Evolutionary conservation across 2,329 filamentous ascomycete genomes (phyloP).

Genomic region (Colletotrichum tropicale): DNA sequence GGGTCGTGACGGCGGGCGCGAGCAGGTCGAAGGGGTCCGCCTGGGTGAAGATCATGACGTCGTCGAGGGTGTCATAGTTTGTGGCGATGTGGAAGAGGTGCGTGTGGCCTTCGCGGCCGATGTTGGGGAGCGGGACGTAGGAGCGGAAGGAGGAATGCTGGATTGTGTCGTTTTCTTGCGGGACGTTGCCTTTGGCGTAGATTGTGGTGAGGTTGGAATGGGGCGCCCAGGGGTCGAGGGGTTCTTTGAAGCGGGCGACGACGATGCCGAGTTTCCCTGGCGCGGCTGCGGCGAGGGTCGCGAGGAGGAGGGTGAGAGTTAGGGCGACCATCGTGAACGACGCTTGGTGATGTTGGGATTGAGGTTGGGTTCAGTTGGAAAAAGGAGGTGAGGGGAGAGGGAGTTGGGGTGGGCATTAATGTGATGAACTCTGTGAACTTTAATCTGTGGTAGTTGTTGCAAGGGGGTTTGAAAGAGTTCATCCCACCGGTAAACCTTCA

Average conservation of each 20-base stretch:
- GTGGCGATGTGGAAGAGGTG: slow-evolving; percentile 11
- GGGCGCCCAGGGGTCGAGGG: slow-evolving; percentile 12
- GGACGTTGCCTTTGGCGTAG: slow-evolving; percentile 18
- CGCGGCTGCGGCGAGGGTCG: neutral
- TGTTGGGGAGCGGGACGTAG: slow-evolving; percentile 13
- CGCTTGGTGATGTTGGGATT: neutral
- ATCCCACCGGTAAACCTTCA: neutral
- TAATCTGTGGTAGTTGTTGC: neutral
- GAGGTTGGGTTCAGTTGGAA: neutral
- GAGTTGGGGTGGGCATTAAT: neutral
- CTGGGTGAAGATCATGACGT: slow-evolving; percentile 20
- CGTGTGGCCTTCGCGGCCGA: slow-evolving; percentile 16
- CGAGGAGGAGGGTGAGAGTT: neutral
- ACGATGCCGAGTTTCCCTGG: slow-evolving; percentile 8
- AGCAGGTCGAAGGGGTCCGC: slow-evolving; percentile 17
- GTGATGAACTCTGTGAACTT: neutral
- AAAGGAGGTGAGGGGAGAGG: neutral
- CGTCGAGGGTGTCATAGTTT: slow-evolving; percentile 15
- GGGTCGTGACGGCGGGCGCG: neutral
- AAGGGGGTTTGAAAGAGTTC: neutral
- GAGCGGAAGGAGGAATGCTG: slow-evolving; percentile 15
- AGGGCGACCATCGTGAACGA: neutral
- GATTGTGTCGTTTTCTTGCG: slow-evolving; percentile 10
- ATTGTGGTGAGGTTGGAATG: slow-evolving; percentile 13
- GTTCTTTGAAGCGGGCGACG: slow-evolving; percentile 16